Percentiles rank a stretch among this genome's conserved stretches.
Evolutionary conservation across 495 filamentous ascomycete genomes (phyloP).

Genomic region (Trypethelium eluteriae): DNA sequence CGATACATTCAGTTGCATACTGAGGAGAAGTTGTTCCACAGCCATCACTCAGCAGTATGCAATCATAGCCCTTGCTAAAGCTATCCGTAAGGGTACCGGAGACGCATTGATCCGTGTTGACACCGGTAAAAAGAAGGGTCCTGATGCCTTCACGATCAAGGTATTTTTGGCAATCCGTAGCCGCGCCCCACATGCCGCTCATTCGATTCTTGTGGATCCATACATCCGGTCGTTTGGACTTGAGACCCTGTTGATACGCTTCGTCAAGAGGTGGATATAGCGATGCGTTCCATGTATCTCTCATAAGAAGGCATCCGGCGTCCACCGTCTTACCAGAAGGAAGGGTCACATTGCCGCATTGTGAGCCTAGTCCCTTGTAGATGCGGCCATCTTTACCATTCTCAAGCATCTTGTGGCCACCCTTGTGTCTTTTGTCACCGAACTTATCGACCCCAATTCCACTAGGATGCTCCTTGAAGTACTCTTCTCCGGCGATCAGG

Average conservation of each 20-base stretch:
- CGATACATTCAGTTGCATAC: constrained; percentile 37
- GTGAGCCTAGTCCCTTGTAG: constrained; percentile 42
- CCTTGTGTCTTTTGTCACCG: constrained; percentile 21
- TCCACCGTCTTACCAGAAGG: constrained; percentile 34
- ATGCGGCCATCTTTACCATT: constrained; percentile 27
- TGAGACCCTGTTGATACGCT: constrained; percentile 31
- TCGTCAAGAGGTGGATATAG: constrained; percentile 43
- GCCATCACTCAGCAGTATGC: constrained; percentile 48
- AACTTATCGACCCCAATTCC: constrained; percentile 26
- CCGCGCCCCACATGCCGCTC: constrained; percentile 46
- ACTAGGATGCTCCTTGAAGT: constrained; percentile 13
- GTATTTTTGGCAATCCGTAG: constrained; percentile 31
- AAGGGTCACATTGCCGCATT: constrained; percentile 36
- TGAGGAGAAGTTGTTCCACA: constrained; percentile 44
- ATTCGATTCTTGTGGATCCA: constrained; percentile 52
- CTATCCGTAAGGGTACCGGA: constrained; percentile 48
- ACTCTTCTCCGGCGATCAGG: constrained; percentile 9
- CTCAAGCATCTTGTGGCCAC: constrained; percentile 25
- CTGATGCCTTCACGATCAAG: constrained; percentile 38
- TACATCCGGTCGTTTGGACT: constrained; percentile 36
- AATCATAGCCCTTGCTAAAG: constrained; percentile 49
- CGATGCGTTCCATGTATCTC: constrained; percentile 48
- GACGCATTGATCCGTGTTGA: constrained; percentile 57
- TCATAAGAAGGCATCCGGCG: constrained; percentile 45
- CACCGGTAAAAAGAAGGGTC: constrained; percentile 49